These are phyloP conservation scores for Decorospora gaudefroyi DNA, from an alignment of 2,329 filamentous ascomycete genomes.

Conservation along the genomic window DNA sequence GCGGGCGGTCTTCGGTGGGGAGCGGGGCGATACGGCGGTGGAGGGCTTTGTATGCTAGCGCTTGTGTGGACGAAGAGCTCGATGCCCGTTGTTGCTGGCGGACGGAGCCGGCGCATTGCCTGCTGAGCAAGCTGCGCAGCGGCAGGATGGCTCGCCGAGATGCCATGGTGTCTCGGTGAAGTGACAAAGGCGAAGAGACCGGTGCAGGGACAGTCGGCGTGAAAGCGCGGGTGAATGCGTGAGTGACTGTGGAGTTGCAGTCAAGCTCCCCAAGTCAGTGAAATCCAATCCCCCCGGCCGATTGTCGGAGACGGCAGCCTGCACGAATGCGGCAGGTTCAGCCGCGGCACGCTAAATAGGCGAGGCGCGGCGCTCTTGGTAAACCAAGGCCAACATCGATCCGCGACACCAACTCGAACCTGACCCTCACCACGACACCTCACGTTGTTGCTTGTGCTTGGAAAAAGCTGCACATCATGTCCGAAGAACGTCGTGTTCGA, in stretches of 20 bases:
- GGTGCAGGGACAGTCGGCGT: constrained; percentile 4
- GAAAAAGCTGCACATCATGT: constrained; percentile 59
- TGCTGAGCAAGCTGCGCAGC: constrained; percentile 40
- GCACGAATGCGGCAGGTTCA: constrained; percentile 6
- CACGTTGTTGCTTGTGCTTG: constrained; percentile 4
- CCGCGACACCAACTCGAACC: constrained; percentile 2
- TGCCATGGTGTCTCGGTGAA: constrained; percentile 46
- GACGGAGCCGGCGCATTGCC: constrained; percentile 33
- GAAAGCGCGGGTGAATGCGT: constrained; percentile 1
- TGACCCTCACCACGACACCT: constrained; percentile 4
- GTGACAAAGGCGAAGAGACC: constrained; percentile 21
- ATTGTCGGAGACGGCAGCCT: constrained; percentile 12
- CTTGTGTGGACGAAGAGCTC: constrained; percentile 76
- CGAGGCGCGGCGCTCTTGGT: constrained; percentile 8
- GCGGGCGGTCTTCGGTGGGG: constrained; percentile 72
- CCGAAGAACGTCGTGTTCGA: constrained; percentile 80
- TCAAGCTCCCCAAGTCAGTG: constrained; percentile 15
- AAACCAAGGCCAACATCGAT: constrained; percentile 1
- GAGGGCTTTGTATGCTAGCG: constrained; percentile 95
- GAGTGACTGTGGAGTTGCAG: too few species aligned
- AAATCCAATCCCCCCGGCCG: constrained; percentile 13
- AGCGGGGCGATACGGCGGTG: constrained; percentile 88
- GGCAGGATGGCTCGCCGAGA: constrained; percentile 50
- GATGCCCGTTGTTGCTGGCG: constrained; percentile 46
- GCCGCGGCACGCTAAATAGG: constrained; percentile 15